Base-by-base conservation (phyloP, 768 basidiomycete genomes). In the Mycena vitilis region DNA sequence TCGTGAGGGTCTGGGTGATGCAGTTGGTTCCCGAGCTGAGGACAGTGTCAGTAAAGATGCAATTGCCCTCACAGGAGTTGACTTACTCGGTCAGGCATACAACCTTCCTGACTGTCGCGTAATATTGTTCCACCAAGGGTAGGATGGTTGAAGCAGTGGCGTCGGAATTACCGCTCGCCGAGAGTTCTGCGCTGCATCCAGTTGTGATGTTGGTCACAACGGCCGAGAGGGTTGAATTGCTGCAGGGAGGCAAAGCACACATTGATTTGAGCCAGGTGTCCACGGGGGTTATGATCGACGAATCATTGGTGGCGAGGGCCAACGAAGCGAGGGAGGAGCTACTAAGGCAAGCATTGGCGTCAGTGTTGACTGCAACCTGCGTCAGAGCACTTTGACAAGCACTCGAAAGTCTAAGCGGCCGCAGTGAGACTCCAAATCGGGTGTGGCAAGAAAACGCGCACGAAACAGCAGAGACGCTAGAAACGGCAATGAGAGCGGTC, bases 1-100 rank as follows among this genome's bases (percentile, higher is more conserved):
- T 83, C 25, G 80, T 85, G 13, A 94, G 82, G 10, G 82, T 79
- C 71, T 93, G 83, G 0, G 88, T 87, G 30, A 85, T 71, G 74
- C 93, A 94, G 66, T 81, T 80, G 8, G 81, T 81, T 48, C 73
- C 77, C 30, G 80, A 81, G 64, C 83, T 84, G 52, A 5, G 45
- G 47, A 37, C n/a, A 54, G 7, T 34, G 25, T 59, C 36, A n/a
- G 37, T 37, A 37, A 22, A 56, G 48, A n/a, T 12, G n/a, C 48
- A 53, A 45, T 36, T 25, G 18, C 40, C 37, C 25, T 10, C 37
- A 54, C 23, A 7, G 37, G 13, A 3, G 15, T 84, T 89, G 69
- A 9, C 40, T 40, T 74, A 93, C 92, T 92, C 85, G 65, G 88
- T 84, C 73, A 93, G 78, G 75, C 93, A 95, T 12, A 79, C 75